A percentile compares a stretch with the other conserved stretches of the same genome.
These are phyloP conservation scores for Trifolium repens DNA, from an alignment of 306 rosid genomes.

Conservation along the genomic window DNA sequence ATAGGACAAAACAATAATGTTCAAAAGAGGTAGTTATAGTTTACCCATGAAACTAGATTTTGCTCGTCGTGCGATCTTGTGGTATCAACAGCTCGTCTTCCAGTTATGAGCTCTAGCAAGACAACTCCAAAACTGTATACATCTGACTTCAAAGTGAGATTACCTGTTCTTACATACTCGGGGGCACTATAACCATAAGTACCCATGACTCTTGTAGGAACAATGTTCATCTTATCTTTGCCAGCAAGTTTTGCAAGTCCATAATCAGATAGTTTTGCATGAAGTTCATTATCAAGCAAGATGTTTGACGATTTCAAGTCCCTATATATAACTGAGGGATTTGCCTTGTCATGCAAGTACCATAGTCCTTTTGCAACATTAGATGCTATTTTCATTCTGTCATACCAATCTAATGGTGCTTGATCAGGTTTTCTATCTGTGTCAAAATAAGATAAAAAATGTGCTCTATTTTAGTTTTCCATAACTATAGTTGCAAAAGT, in stretches of 20 bases:
- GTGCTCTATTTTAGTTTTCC: conserved; percentile 18
- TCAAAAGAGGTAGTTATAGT: conserved; percentile 1
- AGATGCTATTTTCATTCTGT: conserved; percentile 74
- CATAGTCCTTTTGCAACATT: conserved; percentile 72
- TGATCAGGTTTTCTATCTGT: conserved; percentile 53
- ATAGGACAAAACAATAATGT: neutral
- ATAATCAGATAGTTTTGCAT: conserved; percentile 81
- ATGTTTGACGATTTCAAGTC: conserved; percentile 79
- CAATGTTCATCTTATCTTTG: conserved; percentile 55
- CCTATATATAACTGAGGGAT: conserved; percentile 74
- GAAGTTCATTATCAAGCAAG: conserved; percentile 62
- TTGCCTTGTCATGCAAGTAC: conserved; percentile 83
- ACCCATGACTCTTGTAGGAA: conserved; percentile 78
- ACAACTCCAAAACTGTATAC: conserved; percentile 87
- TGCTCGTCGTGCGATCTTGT: conserved; percentile 71
- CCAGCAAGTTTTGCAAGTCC: conserved; percentile 69
- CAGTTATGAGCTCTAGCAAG: conserved; percentile 82
- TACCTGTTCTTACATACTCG: conserved; percentile 71
- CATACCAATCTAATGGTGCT: conserved; percentile 70
- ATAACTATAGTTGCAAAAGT: conserved; percentile 5
- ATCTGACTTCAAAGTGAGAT: conserved; percentile 78
- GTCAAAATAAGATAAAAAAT: neutral
- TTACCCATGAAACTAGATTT: conserved; percentile 91
- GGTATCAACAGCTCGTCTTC: conserved; percentile 81
- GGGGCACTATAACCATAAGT: conserved; percentile 91